These are phyloP conservation scores for Orobanche coerulescens DNA, from an alignment of 257 asterid genomes.

Conservation along the genomic window DNA sequence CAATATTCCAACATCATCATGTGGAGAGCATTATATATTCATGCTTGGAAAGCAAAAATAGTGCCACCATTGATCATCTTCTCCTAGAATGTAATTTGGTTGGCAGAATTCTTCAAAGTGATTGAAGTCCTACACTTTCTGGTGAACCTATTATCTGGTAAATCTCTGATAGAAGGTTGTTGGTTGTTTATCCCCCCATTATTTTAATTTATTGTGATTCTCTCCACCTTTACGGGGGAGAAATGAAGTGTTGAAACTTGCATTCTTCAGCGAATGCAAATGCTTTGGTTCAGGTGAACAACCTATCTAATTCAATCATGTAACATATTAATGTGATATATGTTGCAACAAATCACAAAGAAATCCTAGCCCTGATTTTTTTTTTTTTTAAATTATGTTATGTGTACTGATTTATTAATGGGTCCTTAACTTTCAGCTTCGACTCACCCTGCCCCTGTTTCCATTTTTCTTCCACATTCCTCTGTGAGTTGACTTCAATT, in stretches of 20 bases:
- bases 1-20: no score
- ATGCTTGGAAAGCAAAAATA: constrained; percentile 74
- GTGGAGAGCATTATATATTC: constrained; percentile 86
- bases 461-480: background rate
- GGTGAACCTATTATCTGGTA: constrained; percentile 57
- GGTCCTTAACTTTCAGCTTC: background rate
- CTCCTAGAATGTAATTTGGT: constrained; percentile 60
- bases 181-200: constrained; percentile 3
- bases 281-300: constrained; percentile 5
- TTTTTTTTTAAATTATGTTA: background rate
- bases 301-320: background rate
- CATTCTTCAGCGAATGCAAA: constrained; percentile 4
- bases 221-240: constrained; percentile 13
- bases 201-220: background rate
- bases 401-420: background rate
- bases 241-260: background rate
- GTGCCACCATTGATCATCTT: constrained; percentile 54
- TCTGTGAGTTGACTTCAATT: constrained; percentile 14
- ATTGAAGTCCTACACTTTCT: constrained; percentile 47
- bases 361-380: no score
- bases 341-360: no score
- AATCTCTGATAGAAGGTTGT: background rate
- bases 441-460: background rate
- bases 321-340: background rate
- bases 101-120: constrained; percentile 66